These are phyloP conservation scores for Calcarisporium arbuscula DNA, from an alignment of 2,329 filamentous ascomycete species.

Conservation along the genomic window DNA sequence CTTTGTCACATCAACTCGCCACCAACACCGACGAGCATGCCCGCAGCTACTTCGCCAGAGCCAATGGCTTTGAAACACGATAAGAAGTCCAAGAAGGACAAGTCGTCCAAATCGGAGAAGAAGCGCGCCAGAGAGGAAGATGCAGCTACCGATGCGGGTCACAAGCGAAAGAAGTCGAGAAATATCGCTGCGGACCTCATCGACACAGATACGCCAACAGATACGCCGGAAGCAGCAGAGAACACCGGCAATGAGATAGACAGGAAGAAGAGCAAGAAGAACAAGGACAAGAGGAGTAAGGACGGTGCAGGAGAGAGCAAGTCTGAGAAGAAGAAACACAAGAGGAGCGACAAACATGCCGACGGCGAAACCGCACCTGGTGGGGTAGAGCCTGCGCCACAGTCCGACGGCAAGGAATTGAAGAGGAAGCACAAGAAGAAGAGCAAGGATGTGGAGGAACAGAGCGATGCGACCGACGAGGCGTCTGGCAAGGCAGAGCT, in stretches of 20 bases:
- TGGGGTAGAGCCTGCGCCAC: constrained; percentile 8
- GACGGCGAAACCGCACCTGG: constrained; percentile 9
- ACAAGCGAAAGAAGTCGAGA: constrained; percentile 45
- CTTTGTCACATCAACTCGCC: too few relatives aligned
- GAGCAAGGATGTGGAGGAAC: constrained; percentile 23
- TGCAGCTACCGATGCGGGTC: constrained; percentile 29
- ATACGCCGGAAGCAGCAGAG: constrained; percentile 15
- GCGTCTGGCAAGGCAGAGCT: too few relatives aligned
- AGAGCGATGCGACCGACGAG: too few relatives aligned
- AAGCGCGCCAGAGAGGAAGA: constrained; percentile 41
- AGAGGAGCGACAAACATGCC: constrained; percentile 22
- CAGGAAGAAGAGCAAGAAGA: constrained; percentile 26
- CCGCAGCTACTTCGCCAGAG: constrained; percentile 25
- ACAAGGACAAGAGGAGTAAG: constrained; percentile 12
- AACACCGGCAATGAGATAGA: constrained; percentile 23
- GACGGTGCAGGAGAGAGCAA: constrained; percentile 12
- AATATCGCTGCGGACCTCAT: constrained; percentile 29
- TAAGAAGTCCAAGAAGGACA: constrained; percentile 33
- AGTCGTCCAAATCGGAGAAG: constrained; percentile 29
- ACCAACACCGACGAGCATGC: too few relatives aligned
- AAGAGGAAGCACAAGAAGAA: constrained; percentile 27
- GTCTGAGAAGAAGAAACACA: constrained; percentile 19
- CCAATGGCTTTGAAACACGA: constrained; percentile 25
- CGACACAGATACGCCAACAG: constrained; percentile 10
- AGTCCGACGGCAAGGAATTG: constrained; percentile 16